Evolutionary conservation across 495 filamentous ascomycete genomes (phyloP), one percentile per base, ranked within the genome.

Genomic region (Aspergillus panamensis): DNA sequence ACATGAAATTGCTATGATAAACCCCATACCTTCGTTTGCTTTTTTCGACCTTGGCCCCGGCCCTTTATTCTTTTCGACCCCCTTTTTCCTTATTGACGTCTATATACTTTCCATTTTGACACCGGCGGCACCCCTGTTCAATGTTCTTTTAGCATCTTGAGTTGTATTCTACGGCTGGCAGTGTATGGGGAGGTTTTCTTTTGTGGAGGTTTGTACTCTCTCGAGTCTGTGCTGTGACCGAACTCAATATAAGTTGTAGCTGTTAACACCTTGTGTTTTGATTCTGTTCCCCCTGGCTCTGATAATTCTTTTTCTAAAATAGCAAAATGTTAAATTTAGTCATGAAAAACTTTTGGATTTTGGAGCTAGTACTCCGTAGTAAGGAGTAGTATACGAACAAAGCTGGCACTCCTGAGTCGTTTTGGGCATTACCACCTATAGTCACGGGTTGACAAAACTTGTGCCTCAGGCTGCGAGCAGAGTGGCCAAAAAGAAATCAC

Each of bases 121-220:
- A 32, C 32, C 39, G 53, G 45, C 32, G 56, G 55, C 33, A 57
- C 55, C 21, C 51, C 21, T 51, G 33, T 48, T 59, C 53, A 25
- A 9, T 57, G 32, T 49, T 58, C 20, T 52, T 66, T 63, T 66
- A 63, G 55, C 64, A 17, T 53, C 33, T 54, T 45, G 48, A 39
- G 55, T 64, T 63, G 60, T 62, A 58, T 54, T 62, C 32, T 62
- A 62, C 50, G 45, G 33, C 58, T 53, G 60, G 50, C 29, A 51
- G 12, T 51, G 21, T 51, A 61, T 50, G 48, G 58, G 39, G 40
- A 16, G 59, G 44, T 58, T 53, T 33, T 53, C 7, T 52, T 52
- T 33, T 31, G n/a, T 17, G 16, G n/a, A 6, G 31, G 44, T 43
- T 53, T 43, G 51, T 31, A 53, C 40, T 44, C 42, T 43, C 40